phyloP scores from a whole-genome alignment of 2,329 filamentous ascomycete species.

The Paecilomyces sp. region DNA sequence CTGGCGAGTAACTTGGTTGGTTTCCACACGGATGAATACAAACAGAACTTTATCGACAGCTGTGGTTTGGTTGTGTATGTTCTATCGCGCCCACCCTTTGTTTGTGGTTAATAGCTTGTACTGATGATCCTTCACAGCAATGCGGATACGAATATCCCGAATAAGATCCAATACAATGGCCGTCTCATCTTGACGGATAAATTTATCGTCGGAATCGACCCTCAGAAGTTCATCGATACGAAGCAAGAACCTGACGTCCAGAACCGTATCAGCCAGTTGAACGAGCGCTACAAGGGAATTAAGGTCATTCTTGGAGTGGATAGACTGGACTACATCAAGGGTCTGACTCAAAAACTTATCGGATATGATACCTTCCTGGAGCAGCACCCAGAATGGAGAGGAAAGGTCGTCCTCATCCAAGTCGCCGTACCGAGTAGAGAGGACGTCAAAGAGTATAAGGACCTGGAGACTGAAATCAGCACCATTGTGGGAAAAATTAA shows the following conservation, averaged over 20 bases:
- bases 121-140: constrained; percentile 17
- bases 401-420: constrained; percentile 87
- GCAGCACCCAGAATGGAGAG: constrained; percentile 87
- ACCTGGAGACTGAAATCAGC: constrained; percentile 82
- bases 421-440: constrained; percentile 78
- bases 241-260: constrained; percentile 70
- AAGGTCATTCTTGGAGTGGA: constrained; percentile 93
- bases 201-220: constrained; percentile 93
- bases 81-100: not conserved
- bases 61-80: constrained; percentile 73
- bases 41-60: constrained; percentile 81
- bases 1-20: constrained; percentile 85
- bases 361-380: constrained; percentile 88
- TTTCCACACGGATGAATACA: constrained; percentile 98
- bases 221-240: constrained; percentile 82
- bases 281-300: constrained; percentile 78
- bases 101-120: not conserved
- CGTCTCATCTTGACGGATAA: constrained; percentile 78
- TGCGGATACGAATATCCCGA: constrained; percentile 59
- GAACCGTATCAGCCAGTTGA: constrained; percentile 69
- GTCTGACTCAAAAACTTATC: constrained; percentile 87
- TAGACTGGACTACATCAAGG: constrained; percentile 93
- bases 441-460: constrained; percentile 94
- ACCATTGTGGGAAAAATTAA: constrained; percentile 92
- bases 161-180: constrained; percentile 77